Percentiles rank a stretch among this genome's conserved stretches.
phyloP scores from a whole-genome alignment of 805 yeast species.

The Kluyveromyces wickerhamii region DNA sequence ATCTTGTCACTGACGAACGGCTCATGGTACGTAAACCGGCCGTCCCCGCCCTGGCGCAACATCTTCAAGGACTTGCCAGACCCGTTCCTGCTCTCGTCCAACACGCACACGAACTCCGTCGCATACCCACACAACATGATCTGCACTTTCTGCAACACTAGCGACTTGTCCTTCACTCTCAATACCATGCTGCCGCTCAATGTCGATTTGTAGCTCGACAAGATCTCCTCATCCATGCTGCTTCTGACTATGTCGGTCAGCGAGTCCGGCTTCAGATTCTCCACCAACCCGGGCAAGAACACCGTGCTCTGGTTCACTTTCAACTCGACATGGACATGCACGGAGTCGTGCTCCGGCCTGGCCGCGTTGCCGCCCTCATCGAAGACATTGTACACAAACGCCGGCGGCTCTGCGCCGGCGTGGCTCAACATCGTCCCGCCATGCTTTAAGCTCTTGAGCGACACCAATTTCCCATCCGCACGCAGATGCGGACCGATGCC shows the following conservation, averaged over 20 bases:
- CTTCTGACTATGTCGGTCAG: neutral
- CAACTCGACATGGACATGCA: slow-evolving; percentile 4
- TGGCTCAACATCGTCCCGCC: slow-evolving; percentile 6
- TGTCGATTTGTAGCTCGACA: slow-evolving; percentile 2
- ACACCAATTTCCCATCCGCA: neutral
- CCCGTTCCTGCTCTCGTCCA: neutral
- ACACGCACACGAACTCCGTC: slow-evolving; percentile 6
- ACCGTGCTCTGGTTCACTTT: slow-evolving; percentile 2
- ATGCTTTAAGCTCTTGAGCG: slow-evolving; percentile 3
- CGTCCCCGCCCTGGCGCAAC: neutral
- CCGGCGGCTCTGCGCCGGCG: slow-evolving; percentile 1
- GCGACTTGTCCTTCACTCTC: slow-evolving; percentile 6
- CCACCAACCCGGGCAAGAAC: slow-evolving; percentile 6
- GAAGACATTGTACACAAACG: slow-evolving; percentile 8
- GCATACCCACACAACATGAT: slow-evolving; percentile 9
- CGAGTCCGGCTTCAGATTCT: slow-evolving; percentile 2
- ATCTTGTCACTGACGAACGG: slow-evolving; percentile 7
- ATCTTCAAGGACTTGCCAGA: neutral
- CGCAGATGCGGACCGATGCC: too few relatives aligned
- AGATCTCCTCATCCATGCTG: neutral
- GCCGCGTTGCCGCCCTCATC: slow-evolving; percentile 2
- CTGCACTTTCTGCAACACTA: slow-evolving; percentile 5
- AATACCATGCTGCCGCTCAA: slow-evolving; percentile 7
- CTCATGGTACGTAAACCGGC: neutral
- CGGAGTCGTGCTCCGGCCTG: slow-evolving; percentile 5